Conservation (phyloP, 2,329 filamentous ascomycete species). For the Daldinia eschscholtzii region DNA sequence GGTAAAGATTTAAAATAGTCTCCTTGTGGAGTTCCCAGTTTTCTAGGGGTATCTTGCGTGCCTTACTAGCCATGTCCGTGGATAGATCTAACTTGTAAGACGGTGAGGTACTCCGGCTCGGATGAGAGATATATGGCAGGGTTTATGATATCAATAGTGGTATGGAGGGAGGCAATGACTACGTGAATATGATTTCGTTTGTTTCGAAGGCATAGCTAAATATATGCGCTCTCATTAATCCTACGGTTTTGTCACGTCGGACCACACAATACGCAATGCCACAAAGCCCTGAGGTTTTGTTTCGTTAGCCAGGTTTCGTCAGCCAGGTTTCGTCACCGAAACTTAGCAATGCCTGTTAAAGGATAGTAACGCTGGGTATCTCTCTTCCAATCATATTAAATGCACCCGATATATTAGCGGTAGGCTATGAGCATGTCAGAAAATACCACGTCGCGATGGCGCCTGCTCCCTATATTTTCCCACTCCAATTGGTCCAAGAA, state of each 20-base stretch:
- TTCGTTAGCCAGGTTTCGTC: background rate
- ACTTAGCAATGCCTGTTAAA: background rate
- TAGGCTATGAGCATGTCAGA: background rate
- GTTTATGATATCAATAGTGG: background rate
- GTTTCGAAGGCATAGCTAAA: background rate
- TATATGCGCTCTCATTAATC: background rate
- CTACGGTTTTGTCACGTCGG: background rate
- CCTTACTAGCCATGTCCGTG: background rate
- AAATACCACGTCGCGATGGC: background rate
- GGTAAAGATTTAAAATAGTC: background rate
- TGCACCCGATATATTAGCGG: background rate
- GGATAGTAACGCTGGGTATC: background rate
- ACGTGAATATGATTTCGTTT: background rate
- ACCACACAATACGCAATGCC: background rate
- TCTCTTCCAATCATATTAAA: background rate
- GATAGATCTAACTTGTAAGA: background rate
- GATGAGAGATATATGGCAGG: too few relatives aligned
- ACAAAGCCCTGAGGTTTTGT: background rate
- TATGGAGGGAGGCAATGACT: background rate
- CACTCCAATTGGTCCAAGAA: background rate
- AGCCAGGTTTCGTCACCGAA: background rate
- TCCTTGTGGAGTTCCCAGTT: conserved; percentile 2
- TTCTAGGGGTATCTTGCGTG: background rate
- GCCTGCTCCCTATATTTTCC: background rate
- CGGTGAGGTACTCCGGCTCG: background rate